Base-by-base conservation (phyloP, 306 rosid genomes). In the Cicer pinnatifidum region DNA sequence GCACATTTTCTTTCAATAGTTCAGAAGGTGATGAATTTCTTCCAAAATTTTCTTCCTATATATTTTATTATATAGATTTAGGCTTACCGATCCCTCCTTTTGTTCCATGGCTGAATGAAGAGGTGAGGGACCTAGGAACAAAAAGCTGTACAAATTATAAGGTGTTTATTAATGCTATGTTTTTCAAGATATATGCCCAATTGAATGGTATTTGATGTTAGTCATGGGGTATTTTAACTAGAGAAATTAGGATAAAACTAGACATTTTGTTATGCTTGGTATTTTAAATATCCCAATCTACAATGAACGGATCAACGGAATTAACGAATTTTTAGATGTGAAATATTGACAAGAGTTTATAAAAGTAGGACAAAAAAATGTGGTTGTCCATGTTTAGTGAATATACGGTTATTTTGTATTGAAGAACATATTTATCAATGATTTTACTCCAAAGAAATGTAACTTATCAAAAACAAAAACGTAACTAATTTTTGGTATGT, bases 41-140 rank as follows among this genome's bases (percentile, higher is more conserved):
- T 20, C 8, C 9, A 28, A 6, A 58, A 20, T 28, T 56, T 56
- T 56, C 8, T 9, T 56, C 8, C 0, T 12, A 23, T 10, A 8
- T 43, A 19, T 40, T 45, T 45, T 52, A 37, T 16, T 45, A 56
- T 44, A 37, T 50, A 23, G 13, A 19, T 56, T 6, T 44, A 20
- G 1, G 69, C 68, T 68, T 73, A 75, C 81, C 51, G 11, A 15
- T 28, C 50, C 71, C 87, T 83, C 81, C 40, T 60, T 63, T 23
- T 16, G 68, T 9, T 72, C 84, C 92, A 88, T 90, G 82, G 53
- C 23, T 11, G 6, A 67, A 61, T 69, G 75, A 47, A 73, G 83
- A 72, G 87, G 65, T 0, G 84, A 47, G 54, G 62, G 63, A 47
- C 75, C 53, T 28, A 0, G 10, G 62, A 67, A 64, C 44, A 23